Evolutionary conservation across 768 basidiomycete genomes (phyloP).

Genomic region (Lactarius psammicola): DNA sequence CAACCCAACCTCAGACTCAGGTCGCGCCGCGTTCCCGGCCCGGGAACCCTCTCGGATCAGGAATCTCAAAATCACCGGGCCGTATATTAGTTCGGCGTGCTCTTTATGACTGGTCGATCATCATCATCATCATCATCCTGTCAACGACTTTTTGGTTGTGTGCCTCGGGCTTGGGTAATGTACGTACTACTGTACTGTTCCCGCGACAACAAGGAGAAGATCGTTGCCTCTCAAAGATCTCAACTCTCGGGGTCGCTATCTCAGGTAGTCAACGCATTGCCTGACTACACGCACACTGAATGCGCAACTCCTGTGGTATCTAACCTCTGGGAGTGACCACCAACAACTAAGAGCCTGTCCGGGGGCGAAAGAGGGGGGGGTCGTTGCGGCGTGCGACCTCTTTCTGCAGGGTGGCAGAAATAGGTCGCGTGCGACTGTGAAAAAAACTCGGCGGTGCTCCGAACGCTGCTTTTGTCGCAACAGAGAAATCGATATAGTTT

Average conservation of each 20-base stretch:
- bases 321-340: too few relatives aligned
- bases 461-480: too few relatives aligned
- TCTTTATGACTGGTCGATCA: neutral
- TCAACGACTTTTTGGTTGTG: neutral
- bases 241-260: too few relatives aligned
- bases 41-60: neutral
- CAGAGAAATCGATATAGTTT: too few relatives aligned
- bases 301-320: too few relatives aligned
- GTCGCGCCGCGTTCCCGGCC: conserved; percentile 5
- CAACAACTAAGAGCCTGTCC: too few relatives aligned
- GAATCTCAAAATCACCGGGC: neutral
- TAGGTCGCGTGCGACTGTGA: too few relatives aligned
- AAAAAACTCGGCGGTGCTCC: too few relatives aligned
- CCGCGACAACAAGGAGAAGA: neutral
- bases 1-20: neutral
- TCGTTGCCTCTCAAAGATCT: neutral
- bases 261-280: neutral
- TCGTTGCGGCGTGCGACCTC: too few relatives aligned
- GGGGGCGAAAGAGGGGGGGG: too few relatives aligned
- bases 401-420: too few relatives aligned
- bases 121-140: neutral
- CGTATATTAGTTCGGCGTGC: neutral
- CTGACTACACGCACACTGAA: neutral
- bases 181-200: neutral
- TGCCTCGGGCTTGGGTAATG: neutral